Evolutionary conservation across 169 alveolate species (phyloP).

Genomic region (Cryptosporidium sp.): DNA sequence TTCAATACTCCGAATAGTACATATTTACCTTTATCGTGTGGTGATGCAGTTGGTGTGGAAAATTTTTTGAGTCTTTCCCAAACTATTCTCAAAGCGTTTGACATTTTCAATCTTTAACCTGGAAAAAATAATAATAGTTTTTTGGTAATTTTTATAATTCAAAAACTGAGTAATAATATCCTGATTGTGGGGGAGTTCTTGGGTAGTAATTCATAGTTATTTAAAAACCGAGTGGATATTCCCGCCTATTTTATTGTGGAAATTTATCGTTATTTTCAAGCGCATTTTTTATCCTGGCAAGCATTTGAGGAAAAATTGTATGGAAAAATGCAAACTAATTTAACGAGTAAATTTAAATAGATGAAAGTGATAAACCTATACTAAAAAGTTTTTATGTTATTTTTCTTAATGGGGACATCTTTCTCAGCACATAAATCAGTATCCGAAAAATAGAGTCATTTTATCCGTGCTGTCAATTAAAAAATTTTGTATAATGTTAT

Average conservation of each 20-base stretch:
- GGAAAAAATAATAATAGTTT: background rate
- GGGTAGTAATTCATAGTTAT: background rate
- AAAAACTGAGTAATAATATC: background rate
- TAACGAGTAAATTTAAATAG: background rate
- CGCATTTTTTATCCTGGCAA: background rate
- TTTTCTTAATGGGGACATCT: constrained; percentile 1
- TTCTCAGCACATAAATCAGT: background rate
- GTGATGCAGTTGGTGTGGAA: constrained; percentile 45
- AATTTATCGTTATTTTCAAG: background rate
- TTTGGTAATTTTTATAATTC: background rate
- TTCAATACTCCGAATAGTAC: constrained; percentile 80
- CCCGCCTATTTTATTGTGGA: background rate
- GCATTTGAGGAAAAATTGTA: background rate
- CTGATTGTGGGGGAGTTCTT: background rate
- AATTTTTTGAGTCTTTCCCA: constrained; percentile 49
- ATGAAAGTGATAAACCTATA: too few species aligned
- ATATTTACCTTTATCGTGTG: constrained; percentile 41
- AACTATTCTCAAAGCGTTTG: constrained; percentile 23
- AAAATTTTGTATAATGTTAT: background rate
- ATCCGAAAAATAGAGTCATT: background rate
- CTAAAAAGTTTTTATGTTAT: background rate
- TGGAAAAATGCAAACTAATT: background rate
- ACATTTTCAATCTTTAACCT: background rate
- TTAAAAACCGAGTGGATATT: constrained; percentile 1
- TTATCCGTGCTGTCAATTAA: background rate